Conservation (phyloP, 768 basidiomycete species). For the Tephrocybe sp. region DNA sequence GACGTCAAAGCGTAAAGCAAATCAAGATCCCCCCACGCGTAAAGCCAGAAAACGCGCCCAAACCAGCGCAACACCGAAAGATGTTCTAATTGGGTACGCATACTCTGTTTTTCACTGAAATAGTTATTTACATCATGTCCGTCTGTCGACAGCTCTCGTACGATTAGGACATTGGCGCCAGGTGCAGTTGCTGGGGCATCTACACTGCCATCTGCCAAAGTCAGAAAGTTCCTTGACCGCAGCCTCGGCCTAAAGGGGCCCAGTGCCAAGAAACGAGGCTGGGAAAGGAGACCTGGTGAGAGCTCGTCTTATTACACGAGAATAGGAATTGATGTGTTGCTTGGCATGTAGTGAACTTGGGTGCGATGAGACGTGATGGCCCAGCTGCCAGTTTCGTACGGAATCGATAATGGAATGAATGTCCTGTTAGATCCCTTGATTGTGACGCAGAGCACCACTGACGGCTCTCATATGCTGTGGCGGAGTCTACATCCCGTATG, state of each 20-base stretch:
- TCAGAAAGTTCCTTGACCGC: conserved; percentile 52
- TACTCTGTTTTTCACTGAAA: neutral
- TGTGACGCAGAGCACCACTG: neutral
- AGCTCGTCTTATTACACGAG: neutral
- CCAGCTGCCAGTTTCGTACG: conserved; percentile 56
- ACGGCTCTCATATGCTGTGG: no score
- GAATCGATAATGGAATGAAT: conserved; percentile 19
- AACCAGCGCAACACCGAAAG: conserved; percentile 36
- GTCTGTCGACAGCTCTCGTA: conserved; percentile 43
- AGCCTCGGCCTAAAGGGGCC: conserved; percentile 47
- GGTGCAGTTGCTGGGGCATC: conserved; percentile 35
- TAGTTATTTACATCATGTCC: conserved; percentile 1
- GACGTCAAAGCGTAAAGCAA: conserved; percentile 21
- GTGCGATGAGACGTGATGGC: conserved; percentile 52
- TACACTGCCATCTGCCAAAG: conserved; percentile 47
- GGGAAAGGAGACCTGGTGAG: conserved; percentile 63
- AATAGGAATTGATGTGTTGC: neutral
- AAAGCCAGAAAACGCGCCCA: conserved; percentile 31
- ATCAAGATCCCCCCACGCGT: conserved; percentile 21
- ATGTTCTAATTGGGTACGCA: conserved; percentile 56
- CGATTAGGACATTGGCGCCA: conserved; percentile 44
- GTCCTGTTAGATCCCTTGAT: neutral
- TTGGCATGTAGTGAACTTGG: conserved; percentile 55
- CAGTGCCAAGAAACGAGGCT: conserved; percentile 41
- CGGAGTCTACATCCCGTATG: no score